Evolutionary conservation across 208 protist genomes (phyloP).

Genomic region (Crithidia thermophila): DNA sequence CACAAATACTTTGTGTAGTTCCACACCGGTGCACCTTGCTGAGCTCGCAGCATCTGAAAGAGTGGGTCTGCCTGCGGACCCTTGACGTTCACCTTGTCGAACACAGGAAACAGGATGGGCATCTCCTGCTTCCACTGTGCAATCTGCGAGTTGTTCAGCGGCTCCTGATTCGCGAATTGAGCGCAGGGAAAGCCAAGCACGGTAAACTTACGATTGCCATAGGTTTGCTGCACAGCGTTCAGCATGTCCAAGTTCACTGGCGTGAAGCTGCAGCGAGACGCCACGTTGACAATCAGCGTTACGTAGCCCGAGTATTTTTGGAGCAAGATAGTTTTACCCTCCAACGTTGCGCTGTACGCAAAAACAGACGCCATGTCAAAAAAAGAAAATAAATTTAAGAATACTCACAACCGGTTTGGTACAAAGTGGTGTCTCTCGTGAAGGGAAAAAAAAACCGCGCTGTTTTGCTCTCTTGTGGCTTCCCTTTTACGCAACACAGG

Average conservation of each 20-base stretch:
- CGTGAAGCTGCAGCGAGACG: constrained; percentile 65
- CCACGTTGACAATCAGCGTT: constrained; percentile 67
- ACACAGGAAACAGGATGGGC: constrained; percentile 51
- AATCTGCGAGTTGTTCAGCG: constrained; percentile 45
- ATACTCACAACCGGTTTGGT: too few relatives aligned
- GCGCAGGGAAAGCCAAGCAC: constrained; percentile 67
- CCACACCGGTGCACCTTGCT: constrained; percentile 55
- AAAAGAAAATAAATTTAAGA: too few relatives aligned
- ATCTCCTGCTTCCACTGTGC: constrained; percentile 31
- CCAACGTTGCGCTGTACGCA: constrained; percentile 31
- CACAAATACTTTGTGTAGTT: constrained; percentile 83
- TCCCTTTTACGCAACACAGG: too few relatives aligned
- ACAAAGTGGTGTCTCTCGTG: too few relatives aligned
- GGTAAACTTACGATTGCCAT: constrained; percentile 33
- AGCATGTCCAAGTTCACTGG: constrained; percentile 46
- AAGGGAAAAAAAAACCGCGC: too few relatives aligned
- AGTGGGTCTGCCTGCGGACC: constrained; percentile 49
- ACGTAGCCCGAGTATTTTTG: constrained; percentile 47
- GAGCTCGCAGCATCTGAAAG: constrained; percentile 54
- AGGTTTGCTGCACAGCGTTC: constrained; percentile 46
- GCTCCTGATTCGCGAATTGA: constrained; percentile 76
- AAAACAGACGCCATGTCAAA: constrained; percentile 30
- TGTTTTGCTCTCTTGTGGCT: too few relatives aligned
- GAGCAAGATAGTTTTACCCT: constrained; percentile 42
- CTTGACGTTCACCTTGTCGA: constrained; percentile 67